Evolutionary conservation across 1,284 basidiomycete genomes (phyloP), one percentile per base, ranked within the genome.

Genomic region (Leucoagaricus sp.): DNA sequence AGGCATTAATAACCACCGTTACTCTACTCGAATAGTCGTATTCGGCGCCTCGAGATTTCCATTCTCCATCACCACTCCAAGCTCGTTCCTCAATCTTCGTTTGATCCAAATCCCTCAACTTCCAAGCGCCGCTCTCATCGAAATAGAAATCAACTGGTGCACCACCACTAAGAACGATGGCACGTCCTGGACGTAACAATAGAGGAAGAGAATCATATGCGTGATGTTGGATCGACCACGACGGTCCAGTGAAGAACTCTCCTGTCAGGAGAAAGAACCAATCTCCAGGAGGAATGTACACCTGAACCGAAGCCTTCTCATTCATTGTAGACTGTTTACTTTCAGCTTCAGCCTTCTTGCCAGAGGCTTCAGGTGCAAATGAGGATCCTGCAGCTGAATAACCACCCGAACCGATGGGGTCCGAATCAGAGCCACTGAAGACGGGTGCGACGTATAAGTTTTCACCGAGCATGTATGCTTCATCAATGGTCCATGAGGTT

Each of bases 401-500:
- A 17, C 44, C 52, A 36, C 42, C 25, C 1, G 12, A 17, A 1
- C 45, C 36, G 13, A 38, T 17, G 13, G 7, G 5, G 26, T 26
- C 21, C 8, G 31, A 25, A 36, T 53, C 44, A 12, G 41, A 34
- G 15, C 52, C 73, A 9, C 74, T 78, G 67, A 85, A 83, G 25
- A 85, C 78, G 15, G 83, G 83, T 17, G 81, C 82, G 53, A 85
- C 80, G 54, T 85, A 78, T 19, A 85, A 70, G 17, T 72, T 75
- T 4, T 77, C 75, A 2, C 83, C 83, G 12, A 86, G 70, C 81
- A 86, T 83, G 69, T 76, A 81, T 69, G 79, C 81, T 47, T 75
- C 74, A 68, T 85, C 83, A 45, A 85, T 72, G 58, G 73, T 68
- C 60, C 78, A 77, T 15, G 75, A 71, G 10, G 76, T 77, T 7